These are phyloP conservation scores for Hanseniaspora vineae DNA, from an alignment of 805 yeast species.

Conservation along the genomic window DNA sequence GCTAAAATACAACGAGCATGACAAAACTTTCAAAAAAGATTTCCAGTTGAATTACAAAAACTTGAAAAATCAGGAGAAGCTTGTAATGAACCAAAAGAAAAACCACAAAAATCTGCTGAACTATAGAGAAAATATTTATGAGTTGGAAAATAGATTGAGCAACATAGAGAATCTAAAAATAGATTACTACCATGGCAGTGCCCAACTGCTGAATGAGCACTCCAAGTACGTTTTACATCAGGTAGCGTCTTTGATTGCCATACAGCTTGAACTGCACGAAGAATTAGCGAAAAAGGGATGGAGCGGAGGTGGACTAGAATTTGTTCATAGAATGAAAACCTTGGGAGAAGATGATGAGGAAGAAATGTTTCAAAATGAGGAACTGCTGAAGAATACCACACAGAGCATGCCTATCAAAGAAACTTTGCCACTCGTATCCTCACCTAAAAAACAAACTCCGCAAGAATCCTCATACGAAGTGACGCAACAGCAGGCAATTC, in stretches of 20 bases:
- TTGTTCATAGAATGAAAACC: slow-evolving; percentile 5
- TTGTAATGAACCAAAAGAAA: slow-evolving; percentile 42
- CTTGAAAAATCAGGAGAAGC: slow-evolving; percentile 48
- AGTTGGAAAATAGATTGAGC: slow-evolving; percentile 62
- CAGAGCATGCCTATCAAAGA: not conserved
- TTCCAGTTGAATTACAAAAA: slow-evolving; percentile 39
- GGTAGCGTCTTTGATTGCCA: slow-evolving; percentile 55
- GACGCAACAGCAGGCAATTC: not conserved
- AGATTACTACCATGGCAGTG: slow-evolving; percentile 57
- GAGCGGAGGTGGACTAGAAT: slow-evolving; percentile 77
- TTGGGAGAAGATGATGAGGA: slow-evolving; percentile 5
- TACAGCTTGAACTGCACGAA: slow-evolving; percentile 72
- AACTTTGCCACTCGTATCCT: not conserved
- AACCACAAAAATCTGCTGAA: slow-evolving; percentile 52
- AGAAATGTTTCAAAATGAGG: not conserved
- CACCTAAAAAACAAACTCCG: not conserved
- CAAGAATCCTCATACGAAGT: not conserved
- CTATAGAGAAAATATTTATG: slow-evolving; percentile 54
- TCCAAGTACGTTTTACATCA: slow-evolving; percentile 38
- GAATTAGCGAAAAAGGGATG: slow-evolving; percentile 75
- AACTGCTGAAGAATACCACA: not conserved
- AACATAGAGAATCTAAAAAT: slow-evolving; percentile 66
- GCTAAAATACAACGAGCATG: slow-evolving; percentile 32
- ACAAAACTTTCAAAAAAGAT: slow-evolving; percentile 38
- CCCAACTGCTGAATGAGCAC: slow-evolving; percentile 49